These are phyloP conservation scores for Globisporangium alternatum DNA, from an alignment of 352 stramenopile genomes.

Conservation along the genomic window DNA sequence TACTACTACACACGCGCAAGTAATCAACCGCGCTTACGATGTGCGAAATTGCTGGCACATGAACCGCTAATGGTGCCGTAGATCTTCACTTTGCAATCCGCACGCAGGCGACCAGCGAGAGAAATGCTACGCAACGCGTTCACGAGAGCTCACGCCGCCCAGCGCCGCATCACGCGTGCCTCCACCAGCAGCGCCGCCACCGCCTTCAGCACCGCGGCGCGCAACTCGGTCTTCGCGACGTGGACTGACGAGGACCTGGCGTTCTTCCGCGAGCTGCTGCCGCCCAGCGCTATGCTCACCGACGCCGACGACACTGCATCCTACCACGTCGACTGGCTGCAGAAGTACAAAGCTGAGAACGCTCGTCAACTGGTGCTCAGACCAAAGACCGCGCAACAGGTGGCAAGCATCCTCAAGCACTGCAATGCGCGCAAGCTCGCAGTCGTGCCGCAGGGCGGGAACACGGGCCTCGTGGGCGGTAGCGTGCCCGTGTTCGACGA, in stretches of 20 bases:
- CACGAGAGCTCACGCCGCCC: not conserved
- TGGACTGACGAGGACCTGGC: conserved; percentile 60
- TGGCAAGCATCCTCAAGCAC: conserved; percentile 89
- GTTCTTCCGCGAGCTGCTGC: conserved; percentile 65
- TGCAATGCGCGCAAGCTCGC: conserved; percentile 88
- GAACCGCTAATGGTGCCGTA: too few species aligned
- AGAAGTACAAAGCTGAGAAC: conserved; percentile 73
- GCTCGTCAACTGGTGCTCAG: conserved; percentile 67
- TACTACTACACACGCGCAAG: too few species aligned
- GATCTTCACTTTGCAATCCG: not conserved
- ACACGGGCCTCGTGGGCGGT: conserved; percentile 96
- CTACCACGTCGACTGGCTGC: conserved; percentile 81
- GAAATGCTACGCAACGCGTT: not conserved
- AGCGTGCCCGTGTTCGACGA: conserved; percentile 90
- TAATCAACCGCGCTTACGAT: too few species aligned
- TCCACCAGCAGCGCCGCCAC: not conserved
- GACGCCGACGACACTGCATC: conserved; percentile 59
- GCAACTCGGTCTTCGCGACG: conserved; percentile 36
- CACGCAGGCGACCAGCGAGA: not conserved
- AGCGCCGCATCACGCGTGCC: not conserved
- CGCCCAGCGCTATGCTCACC: conserved; percentile 55
- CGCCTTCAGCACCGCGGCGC: conserved; percentile 24
- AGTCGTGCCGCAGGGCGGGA: conserved; percentile 95
- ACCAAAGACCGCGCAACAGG: conserved; percentile 83
- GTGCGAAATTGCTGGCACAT: too few species aligned